A percentile compares a stretch with the other conserved stretches of the same genome.
These are phyloP conservation scores for Phytophthora meadii DNA, from an alignment of 352 stramenopile species.

Conservation along the genomic window DNA sequence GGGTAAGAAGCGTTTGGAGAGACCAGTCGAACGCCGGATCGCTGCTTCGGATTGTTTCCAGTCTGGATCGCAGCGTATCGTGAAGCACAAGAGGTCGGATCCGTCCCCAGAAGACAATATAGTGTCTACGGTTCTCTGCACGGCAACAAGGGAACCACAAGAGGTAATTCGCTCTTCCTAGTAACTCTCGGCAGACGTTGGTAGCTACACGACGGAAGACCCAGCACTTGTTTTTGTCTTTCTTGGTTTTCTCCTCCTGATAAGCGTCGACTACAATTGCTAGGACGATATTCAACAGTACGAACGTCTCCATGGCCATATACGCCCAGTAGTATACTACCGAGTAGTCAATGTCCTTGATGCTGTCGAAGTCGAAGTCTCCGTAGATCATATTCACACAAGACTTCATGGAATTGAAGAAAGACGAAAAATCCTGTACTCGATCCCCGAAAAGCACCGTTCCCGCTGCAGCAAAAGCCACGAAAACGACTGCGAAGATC, in stretches of 20 bases:
- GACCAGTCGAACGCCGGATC: conserved; percentile 18
- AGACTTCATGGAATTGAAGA: conserved; percentile 52
- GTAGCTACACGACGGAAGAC: conserved; percentile 32
- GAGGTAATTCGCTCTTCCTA: conserved; percentile 33
- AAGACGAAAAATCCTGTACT: conserved; percentile 54
- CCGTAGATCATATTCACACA: conserved; percentile 79
- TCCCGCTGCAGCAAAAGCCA: conserved; percentile 56
- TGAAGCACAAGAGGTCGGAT: conserved; percentile 35
- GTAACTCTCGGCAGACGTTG: conserved; percentile 32
- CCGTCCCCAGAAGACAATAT: conserved; percentile 30
- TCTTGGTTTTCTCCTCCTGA: conserved; percentile 45
- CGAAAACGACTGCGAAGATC: conserved; percentile 63
- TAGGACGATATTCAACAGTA: conserved; percentile 79
- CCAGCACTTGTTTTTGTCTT: conserved; percentile 40
- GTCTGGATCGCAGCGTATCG: conserved; percentile 7
- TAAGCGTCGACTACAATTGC: conserved; percentile 78
- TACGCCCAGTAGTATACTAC: conserved; percentile 75
- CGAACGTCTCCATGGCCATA: conserved; percentile 69
- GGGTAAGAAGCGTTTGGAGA: conserved; percentile 21
- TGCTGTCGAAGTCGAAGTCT: conserved; percentile 63
- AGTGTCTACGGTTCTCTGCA: conserved; percentile 11
- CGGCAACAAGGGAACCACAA: conserved; percentile 18
- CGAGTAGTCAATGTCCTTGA: conserved; percentile 52
- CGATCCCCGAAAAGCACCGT: conserved; percentile 64
- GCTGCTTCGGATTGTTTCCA: conserved; percentile 5